Evolutionary conservation across 345 rosid species (phyloP).

Genomic region (Citrus trifoliata): DNA sequence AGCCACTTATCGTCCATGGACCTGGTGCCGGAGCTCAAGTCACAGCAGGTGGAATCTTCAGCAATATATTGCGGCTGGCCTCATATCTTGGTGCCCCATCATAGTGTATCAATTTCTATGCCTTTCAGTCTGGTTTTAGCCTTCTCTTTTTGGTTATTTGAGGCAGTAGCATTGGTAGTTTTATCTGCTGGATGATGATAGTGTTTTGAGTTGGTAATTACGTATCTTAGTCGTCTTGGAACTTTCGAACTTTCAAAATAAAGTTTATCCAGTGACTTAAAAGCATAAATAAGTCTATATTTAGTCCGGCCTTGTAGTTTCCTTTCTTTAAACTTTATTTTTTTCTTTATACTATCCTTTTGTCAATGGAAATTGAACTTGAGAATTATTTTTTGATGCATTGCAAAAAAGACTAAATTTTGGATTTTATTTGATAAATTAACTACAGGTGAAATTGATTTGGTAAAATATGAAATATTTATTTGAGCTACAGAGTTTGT

Average conservation of each 20-base stretch:
- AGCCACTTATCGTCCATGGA: constrained; percentile 91
- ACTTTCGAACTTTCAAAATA: background rate
- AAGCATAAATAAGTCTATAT: background rate
- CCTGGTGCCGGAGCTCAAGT: constrained; percentile 99
- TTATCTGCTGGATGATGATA: background rate
- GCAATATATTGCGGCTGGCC: constrained; percentile 81
- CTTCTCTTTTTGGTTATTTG: background rate
- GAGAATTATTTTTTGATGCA: background rate
- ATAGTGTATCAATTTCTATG: constrained; percentile 14
- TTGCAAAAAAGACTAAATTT: background rate
- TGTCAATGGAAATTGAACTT: background rate
- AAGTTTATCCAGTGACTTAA: background rate
- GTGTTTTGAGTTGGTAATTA: background rate
- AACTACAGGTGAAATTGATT: background rate
- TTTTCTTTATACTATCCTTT: background rate
- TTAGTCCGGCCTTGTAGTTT: background rate
- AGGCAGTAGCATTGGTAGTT: background rate
- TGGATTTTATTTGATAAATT: background rate
- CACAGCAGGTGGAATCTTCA: constrained; percentile 96
- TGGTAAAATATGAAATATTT: background rate
- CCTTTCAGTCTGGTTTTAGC: background rate
- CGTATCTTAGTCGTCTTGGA: background rate
- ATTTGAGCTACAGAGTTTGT: background rate
- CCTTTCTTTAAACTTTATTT: background rate
- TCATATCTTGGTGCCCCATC: constrained; percentile 97